phyloP scores from a whole-genome alignment of 163 green algal genomes.

The Chlamydomonas reinhardtii region DNA sequence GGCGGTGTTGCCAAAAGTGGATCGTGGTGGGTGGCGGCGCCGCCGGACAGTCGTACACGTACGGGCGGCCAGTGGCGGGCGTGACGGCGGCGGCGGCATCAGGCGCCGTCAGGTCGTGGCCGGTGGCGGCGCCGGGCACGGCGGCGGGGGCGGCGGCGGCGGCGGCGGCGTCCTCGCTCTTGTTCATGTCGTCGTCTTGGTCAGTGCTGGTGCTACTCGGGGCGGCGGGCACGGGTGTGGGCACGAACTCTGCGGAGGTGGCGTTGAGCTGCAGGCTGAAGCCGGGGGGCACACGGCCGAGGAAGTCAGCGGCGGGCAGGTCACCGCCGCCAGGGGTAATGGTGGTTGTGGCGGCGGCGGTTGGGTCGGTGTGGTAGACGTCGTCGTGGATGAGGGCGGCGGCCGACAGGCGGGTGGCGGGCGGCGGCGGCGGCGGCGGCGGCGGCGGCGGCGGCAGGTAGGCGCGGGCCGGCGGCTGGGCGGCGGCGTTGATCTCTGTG shows the following conservation, averaged over 20 bases:
- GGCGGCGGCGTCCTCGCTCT: neutral
- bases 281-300: neutral
- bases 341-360: no score
- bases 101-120: no score
- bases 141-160: neutral
- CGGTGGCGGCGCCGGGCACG: no score
- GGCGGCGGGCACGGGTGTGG: no score
- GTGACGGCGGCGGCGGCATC: neutral
- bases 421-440: no score
- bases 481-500: no score
- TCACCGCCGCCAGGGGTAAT: neutral
- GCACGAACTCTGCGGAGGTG: slow-evolving; percentile 18
- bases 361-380: no score
- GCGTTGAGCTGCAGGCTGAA: slow-evolving; percentile 23
- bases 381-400: no score
- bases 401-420: no score
- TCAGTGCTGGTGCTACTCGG: neutral
- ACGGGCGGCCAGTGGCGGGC: neutral
- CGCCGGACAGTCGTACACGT: slow-evolving; percentile 34
- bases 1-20: neutral
- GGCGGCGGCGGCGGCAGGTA: no score
- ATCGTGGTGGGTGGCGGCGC: neutral
- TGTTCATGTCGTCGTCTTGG: no score
- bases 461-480: no score
- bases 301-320: neutral